Conservation (phyloP, 2,329 filamentous ascomycete species). For the Metarhizium robertsii region DNA sequence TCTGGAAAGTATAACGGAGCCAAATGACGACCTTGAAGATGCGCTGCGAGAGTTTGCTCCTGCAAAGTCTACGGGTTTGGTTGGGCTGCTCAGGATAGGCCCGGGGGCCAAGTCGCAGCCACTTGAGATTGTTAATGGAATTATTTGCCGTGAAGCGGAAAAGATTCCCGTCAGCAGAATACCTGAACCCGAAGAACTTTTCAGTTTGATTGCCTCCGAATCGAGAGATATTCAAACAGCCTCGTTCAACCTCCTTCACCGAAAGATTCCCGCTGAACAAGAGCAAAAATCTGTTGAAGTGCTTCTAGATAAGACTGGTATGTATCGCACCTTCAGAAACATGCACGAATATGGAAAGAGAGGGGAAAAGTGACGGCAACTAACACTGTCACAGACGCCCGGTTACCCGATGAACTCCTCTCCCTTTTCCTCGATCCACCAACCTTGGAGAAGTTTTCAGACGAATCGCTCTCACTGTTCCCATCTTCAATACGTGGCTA, state of each 20-base stretch:
- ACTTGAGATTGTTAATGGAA: slow-evolving; percentile 62
- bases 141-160: slow-evolving; percentile 61
- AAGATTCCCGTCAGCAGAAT: slow-evolving; percentile 54
- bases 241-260: slow-evolving; percentile 71
- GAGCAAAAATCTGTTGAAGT: slow-evolving; percentile 74
- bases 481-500: slow-evolving; percentile 68
- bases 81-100: slow-evolving; percentile 52
- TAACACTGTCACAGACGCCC: slow-evolving; percentile 37
- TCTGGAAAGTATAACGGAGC: slow-evolving; percentile 56
- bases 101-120: slow-evolving; percentile 48
- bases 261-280: slow-evolving; percentile 67
- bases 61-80: slow-evolving; percentile 45
- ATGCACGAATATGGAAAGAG: not conserved
- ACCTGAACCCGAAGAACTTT: slow-evolving; percentile 59
- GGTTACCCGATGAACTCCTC: slow-evolving; percentile 73
- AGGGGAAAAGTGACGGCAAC: not conserved
- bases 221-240: slow-evolving; percentile 69
- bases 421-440: slow-evolving; percentile 76
- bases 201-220: slow-evolving; percentile 64
- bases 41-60: slow-evolving; percentile 54
- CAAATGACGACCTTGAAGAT: slow-evolving; percentile 81
- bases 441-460: slow-evolving; percentile 55
- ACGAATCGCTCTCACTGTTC: slow-evolving; percentile 57
- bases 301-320: slow-evolving; percentile 57
- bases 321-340: slow-evolving; percentile 4